Evolutionary conservation across 2,329 filamentous ascomycete species (phyloP), one percentile per base, ranked within the genome.

Genomic region (Domatiomyces catenatus): DNA sequence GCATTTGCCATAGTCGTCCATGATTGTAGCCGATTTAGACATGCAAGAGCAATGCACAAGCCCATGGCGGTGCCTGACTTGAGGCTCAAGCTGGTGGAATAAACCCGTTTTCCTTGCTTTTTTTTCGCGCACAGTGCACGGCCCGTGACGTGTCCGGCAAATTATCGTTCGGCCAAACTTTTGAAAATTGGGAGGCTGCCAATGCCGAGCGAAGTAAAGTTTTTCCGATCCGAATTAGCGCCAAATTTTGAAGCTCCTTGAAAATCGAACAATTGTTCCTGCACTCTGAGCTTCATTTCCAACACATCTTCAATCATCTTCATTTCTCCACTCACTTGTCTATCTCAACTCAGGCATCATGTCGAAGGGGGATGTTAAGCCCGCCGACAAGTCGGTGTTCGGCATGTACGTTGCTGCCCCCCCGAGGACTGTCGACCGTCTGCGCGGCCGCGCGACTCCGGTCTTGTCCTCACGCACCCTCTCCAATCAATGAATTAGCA

Each of bases 321-420:
- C 61, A 67, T 62, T 62, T 66, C 63, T 64, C 61, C 57, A 62
- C 65, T 64, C 53, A 54, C 48, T 56, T 49, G 42, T 54, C 46
- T 24, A 44, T 52, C 46, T 60, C 64, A 65, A 59, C 66, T 63
- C 63, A 61, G 66, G 64, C 66, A 70, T 60, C 61, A 72, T 72
- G 69, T 62, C 66, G 56, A 64, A 69, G 54, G 69, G 68, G 62
- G 71, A 72, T 18, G 70, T 71, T 61, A 63, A 61, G 59, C 73
- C 76, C 65, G 60, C 57, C 55, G 71, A 75, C 22, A 76, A 77
- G 72, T 68, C 70, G 64, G 65, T 76, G 61, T 64, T 77, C 65
- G 76, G 52, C 47, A 50, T 53, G 45, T 26, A 19, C 18, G 10
- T 24, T 42, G 8, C 22, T 6, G 42, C 32, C 36, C 32, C 39